Evolutionary conservation across 257 asterid species (phyloP), one percentile per base, ranked within the genome.

Genomic region (Verbena officinalis): DNA sequence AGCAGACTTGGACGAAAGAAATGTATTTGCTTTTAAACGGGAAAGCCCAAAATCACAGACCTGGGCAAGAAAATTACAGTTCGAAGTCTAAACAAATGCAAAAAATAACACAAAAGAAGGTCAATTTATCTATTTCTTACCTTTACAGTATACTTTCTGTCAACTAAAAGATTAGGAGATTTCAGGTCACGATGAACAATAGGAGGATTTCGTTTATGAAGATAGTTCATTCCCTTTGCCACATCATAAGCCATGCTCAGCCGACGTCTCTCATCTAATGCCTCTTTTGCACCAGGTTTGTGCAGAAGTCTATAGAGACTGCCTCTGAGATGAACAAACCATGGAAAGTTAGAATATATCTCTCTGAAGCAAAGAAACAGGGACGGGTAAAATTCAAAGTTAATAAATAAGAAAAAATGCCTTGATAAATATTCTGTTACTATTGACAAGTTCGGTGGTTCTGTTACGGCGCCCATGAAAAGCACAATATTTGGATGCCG

Each of bases 21-120:
- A 93, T 55, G 98, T 93, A 77, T 87, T 87, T 44, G 91, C 95
- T 79, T 93, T 93, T 31, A 90, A 73, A 49, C 98, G 95, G 62
- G 98, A 93, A 69, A 93, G 98, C 42, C 97, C 98, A 81, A 93
- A 93, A 83, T 93, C 98, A 62, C 97, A 89, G 68, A 93, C 96
- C 98, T 93, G 82, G 65, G 45, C 24, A 74, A 71, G 55, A 73
- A 51, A 76, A 59, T 12, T 62, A 73, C 40, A 45, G 59, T 60
- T 49, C 65, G 74, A 68, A 53, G 55, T 54, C 64, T 49, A 13
- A 21, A 64, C 62, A 56, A 12, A 49, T n/a, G 53, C 24, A 62
- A 48, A 21, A 44, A 3, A 24, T 43, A 21, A 22, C 52, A 20
- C 53, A 12, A 39, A 42, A 75, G 12, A 31, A 33, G 36, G 63